These are phyloP conservation scores for Aspergillus hiratsukae DNA, from an alignment of 2,329 filamentous ascomycete species.

Conservation along the genomic window DNA sequence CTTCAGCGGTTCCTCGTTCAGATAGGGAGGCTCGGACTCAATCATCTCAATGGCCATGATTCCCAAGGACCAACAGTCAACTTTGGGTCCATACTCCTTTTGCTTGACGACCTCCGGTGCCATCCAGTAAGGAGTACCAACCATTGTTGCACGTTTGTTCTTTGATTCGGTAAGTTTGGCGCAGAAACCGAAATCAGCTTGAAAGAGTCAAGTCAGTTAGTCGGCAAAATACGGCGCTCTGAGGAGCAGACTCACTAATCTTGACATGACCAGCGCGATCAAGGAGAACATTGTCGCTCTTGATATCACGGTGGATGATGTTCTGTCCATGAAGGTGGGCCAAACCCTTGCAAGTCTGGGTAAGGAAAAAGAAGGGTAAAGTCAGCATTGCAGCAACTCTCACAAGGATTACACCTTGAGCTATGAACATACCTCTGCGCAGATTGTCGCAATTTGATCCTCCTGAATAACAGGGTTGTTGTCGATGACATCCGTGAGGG, in stretches of 20 bases:
- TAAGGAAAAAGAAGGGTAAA: background rate
- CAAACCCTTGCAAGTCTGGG: conserved; percentile 86
- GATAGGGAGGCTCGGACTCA: conserved; percentile 93
- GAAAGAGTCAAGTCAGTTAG: conserved; percentile 20
- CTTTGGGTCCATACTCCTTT: conserved; percentile 97
- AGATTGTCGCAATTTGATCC: conserved; percentile 97
- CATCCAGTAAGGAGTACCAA: conserved; percentile 99
- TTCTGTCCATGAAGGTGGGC: conserved; percentile 92
- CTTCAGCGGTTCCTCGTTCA: conserved; percentile 97
- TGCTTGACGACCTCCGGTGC: conserved; percentile 98
- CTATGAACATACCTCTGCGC: conserved; percentile 69
- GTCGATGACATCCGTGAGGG: conserved; percentile 96
- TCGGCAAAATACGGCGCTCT: background rate
- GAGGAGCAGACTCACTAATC: conserved; percentile 66
- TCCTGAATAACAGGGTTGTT: conserved; percentile 93
- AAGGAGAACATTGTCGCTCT: conserved; percentile 95
- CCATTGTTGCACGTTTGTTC: conserved; percentile 97
- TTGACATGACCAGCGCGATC: conserved; percentile 95
- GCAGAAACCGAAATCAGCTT: conserved; percentile 98
- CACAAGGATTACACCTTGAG: too few species aligned
- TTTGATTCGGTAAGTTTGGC: conserved; percentile 96
- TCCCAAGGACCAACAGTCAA: conserved; percentile 97
- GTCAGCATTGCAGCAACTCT: background rate
- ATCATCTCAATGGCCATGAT: conserved; percentile 99
- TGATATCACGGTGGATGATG: conserved; percentile 99